Evolutionary conservation across 2,329 filamentous ascomycete genomes (phyloP), one percentile per base, ranked within the genome.

Genomic region (Fusarium nygamai): DNA sequence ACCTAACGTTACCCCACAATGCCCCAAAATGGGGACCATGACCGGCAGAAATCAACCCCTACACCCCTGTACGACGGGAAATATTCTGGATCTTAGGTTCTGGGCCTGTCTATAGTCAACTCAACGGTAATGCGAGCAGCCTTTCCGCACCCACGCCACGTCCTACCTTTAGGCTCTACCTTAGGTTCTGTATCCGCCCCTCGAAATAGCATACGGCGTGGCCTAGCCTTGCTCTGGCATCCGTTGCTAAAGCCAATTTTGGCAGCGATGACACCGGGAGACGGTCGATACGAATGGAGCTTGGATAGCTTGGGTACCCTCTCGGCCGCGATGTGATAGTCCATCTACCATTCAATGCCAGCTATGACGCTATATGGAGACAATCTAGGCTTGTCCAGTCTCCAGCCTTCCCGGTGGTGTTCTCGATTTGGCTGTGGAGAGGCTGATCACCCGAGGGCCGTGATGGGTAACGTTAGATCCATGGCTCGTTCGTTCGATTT

Each of bases 1-100:
- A 62, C 60, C 67, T 24, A 69, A 63, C 41, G 19, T 53, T 71
- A 64, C 75, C 75, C 75, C 75, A 76, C 73, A 77, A 64, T 53
- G 56, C 47, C 56, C 54, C 59, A 43, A 59, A 69, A 46, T 54
- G 64, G 70, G 38, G 59, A 27, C 47, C 58, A 68, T 72, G 31
- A 68, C 63, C 64, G 47, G 64, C 47, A 69, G 68, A 68, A 53
- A 43, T 8, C 34, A 34, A 48, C 44, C 38, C 27, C 39, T 36
- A n/a, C n/a, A 27, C 43, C 65, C 65, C 29, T 69, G 64, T 51
- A 22, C 4, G 14, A 73, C 71, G 67, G 66, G 54, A 67, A 73
- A 59, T 64, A 72, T 64, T 74, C 62, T 72, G 59, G 67, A 68
- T 41, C 71, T 50, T 47, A 70, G 43, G 67, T 71, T 71, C 71